phyloP scores from a whole-genome alignment of 192 early-diverging fungal species.

The Backusella morwellensis region DNA sequence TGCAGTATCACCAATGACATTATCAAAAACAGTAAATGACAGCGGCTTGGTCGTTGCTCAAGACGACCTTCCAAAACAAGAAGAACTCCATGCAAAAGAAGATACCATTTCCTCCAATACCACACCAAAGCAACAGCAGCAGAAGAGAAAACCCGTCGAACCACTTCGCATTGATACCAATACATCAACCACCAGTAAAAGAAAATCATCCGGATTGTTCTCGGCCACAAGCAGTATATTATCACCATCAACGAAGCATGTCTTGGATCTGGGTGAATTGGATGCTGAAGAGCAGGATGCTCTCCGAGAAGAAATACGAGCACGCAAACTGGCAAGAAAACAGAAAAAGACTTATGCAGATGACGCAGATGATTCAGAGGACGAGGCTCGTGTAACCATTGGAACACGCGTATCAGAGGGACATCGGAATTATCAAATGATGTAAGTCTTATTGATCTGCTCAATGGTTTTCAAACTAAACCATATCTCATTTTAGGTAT shows the following conservation, averaged over 20 bases:
- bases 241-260: background rate
- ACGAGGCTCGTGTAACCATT: constrained; percentile 41
- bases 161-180: background rate
- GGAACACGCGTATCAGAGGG: constrained; percentile 43
- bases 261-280: constrained; percentile 9
- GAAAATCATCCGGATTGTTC: background rate
- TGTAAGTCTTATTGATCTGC: background rate
- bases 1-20: background rate
- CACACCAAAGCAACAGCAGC: background rate
- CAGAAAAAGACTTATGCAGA: background rate
- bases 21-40: background rate
- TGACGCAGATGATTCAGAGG: constrained; percentile 19
- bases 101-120: background rate
- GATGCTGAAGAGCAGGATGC: constrained; percentile 4
- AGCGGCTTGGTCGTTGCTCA: background rate
- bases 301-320: constrained; percentile 4
- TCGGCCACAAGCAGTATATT: background rate
- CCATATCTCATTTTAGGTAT: constrained; percentile 3
- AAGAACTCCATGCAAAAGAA: background rate
- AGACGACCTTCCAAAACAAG: background rate
- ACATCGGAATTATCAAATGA: constrained; percentile 17
- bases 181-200: background rate
- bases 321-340: background rate
- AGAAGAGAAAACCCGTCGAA: background rate
- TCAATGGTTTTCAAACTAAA: background rate